Conservation (phyloP, 169 alveolate species). For the Cardiosporidium cionae region DNA sequence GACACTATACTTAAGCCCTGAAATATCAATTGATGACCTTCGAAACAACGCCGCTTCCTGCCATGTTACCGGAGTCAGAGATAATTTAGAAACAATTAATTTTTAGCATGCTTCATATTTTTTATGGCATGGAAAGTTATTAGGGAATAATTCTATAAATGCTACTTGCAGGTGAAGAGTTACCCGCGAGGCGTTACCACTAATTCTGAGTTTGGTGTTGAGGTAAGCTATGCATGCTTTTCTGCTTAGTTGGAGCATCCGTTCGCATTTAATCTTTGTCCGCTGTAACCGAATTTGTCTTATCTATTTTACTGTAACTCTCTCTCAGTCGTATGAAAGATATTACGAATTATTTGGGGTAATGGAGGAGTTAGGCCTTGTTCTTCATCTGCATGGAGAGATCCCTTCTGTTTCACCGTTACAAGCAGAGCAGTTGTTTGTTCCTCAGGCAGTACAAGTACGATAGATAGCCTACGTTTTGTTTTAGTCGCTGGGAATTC, state of each 20-base stretch:
- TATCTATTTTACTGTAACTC: not conserved
- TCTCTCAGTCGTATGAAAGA: constrained; percentile 12
- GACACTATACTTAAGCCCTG: constrained; percentile 35
- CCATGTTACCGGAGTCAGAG: constrained; percentile 27
- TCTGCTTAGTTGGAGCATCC: too few relatives aligned
- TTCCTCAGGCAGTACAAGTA: constrained; percentile 23
- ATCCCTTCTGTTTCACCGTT: constrained; percentile 24
- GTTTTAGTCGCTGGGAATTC: not conserved
- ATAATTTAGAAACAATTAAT: too few relatives aligned
- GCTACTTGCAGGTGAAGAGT: constrained; percentile 21
- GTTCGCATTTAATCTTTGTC: not conserved
- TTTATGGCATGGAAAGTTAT: not conserved
- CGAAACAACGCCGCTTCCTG: constrained; percentile 14
- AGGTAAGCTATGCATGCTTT: constrained; percentile 11
- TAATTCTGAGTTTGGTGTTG: constrained; percentile 34
- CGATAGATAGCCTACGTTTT: not conserved
- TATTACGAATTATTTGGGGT: constrained; percentile 12
- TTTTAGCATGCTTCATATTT: too few relatives aligned
- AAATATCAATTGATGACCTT: constrained; percentile 12
- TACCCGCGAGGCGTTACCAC: constrained; percentile 47
- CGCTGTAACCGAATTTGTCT: not conserved
- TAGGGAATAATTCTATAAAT: not conserved
- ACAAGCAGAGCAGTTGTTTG: constrained; percentile 31
- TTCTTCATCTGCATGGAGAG: constrained; percentile 40
- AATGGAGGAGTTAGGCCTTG: constrained; percentile 26